Evolutionary conservation across 768 basidiomycete genomes (phyloP).

Genomic region (Crassisporium funariophilum): DNA sequence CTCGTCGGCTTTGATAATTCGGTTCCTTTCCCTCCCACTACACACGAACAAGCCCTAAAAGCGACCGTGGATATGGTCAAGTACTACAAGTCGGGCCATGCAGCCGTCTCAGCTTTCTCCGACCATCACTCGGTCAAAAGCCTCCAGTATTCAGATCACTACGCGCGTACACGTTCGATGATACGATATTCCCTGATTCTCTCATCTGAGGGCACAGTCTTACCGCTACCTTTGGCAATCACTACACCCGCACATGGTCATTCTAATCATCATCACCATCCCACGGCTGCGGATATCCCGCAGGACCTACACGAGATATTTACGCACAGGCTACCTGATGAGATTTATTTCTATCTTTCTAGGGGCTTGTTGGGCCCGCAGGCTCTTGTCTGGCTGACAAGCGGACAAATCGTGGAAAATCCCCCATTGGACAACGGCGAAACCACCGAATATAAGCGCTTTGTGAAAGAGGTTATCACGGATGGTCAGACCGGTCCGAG

Average conservation of each 20-base stretch:
- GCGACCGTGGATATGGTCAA: slow-evolving; percentile 91
- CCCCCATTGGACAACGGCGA: slow-evolving; percentile 95
- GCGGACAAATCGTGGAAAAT: slow-evolving; percentile 80
- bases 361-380: slow-evolving; percentile 89
- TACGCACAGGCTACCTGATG: slow-evolving; percentile 91
- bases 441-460: slow-evolving; percentile 91
- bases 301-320: slow-evolving; percentile 92
- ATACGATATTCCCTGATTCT: slow-evolving; percentile 91
- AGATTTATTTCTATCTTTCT: slow-evolving; percentile 95
- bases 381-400: slow-evolving; percentile 92
- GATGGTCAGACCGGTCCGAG: slow-evolving; percentile 94
- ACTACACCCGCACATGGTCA: slow-evolving; percentile 51
- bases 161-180: slow-evolving; percentile 87
- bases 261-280: slow-evolving; percentile 64
- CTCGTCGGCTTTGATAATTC: slow-evolving; percentile 88
- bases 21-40: slow-evolving; percentile 77
- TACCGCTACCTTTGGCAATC: slow-evolving; percentile 78
- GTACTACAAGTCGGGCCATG: slow-evolving; percentile 88
- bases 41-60: slow-evolving; percentile 80
- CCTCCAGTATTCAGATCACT: slow-evolving; percentile 81
- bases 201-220: slow-evolving; percentile 80
- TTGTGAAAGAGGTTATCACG: slow-evolving; percentile 94
- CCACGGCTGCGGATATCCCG: slow-evolving; percentile 88
- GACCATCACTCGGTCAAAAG: slow-evolving; percentile 85
- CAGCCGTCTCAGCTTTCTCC: slow-evolving; percentile 72